Evolutionary conservation across 257 asterid species (phyloP), one percentile per base, ranked within the genome.

Genomic region (Ballota nigra): DNA sequence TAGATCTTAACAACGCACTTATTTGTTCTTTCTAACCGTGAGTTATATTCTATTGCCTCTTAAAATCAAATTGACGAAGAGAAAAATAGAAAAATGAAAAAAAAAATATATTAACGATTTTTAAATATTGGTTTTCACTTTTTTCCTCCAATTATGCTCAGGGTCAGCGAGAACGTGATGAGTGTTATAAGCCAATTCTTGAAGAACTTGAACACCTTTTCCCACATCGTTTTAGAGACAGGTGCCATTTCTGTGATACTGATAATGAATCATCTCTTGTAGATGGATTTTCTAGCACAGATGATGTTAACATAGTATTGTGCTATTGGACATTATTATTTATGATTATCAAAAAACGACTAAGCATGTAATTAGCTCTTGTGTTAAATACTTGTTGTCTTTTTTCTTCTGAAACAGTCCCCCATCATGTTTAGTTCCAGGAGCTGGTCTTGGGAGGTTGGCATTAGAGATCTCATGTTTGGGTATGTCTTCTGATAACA

Each of bases 371-470:
- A 65, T 61, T 74, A 53, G 29, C 45, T 65, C 51, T 69, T 34
- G 34, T 68, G 63, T 19, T 77, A 66, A 80, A 68, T 82, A 64
- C 83, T 83, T 69, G 55, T 75, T 66, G 68, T 63, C 56, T 22
- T 67, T 58, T 20, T 58, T 75, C 45, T 75, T 75, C 55, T 81
- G 69, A 76, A 49, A 63, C 79, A 91, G 97, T 75, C 95, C 98
- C 73, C 96, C 98, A 52, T 75, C 95, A 31, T 94, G 98, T 70
- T 84, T 94, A 83, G 95, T 94, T 66, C 99, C 99, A 69, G 99
- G 99, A 68, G 99, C 99, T 76, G 99, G 99, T 84, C 97, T 94
- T 74, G 99, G 97, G 75, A 89, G 99, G 77, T 85, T 94, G 75
- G 99, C 99, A 60, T 83, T 94, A 69, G 99, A 94, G 81, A 94